Conservation (phyloP, 1,139 yeast genomes). For the Kluyveromyces sp. region DNA sequence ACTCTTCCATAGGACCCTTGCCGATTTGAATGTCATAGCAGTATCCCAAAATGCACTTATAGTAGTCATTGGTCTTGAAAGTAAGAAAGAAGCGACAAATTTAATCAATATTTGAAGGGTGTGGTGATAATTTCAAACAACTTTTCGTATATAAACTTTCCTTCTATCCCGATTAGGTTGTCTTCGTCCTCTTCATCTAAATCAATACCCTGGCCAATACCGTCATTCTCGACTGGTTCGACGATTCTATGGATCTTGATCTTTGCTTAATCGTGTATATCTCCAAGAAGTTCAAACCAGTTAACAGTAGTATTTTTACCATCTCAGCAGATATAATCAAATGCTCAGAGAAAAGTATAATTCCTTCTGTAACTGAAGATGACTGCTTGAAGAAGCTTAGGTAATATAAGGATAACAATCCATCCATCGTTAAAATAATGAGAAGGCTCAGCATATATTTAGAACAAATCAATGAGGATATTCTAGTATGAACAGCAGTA, state of each 20-base stretch:
- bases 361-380: too few relatives aligned
- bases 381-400: too few relatives aligned
- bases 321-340: slow-evolving; percentile 45
- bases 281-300: slow-evolving; percentile 52
- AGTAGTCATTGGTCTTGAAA: slow-evolving; percentile 56
- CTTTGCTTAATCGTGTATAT: slow-evolving; percentile 24
- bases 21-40: slow-evolving; percentile 41
- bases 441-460: slow-evolving; percentile 36
- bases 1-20: slow-evolving; percentile 46
- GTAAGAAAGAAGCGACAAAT: slow-evolving; percentile 44
- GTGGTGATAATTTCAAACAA: slow-evolving; percentile 45
- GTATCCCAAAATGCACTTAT: slow-evolving; percentile 58
- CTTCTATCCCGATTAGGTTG: slow-evolving; percentile 51
- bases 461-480: slow-evolving; percentile 28
- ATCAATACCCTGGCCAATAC: slow-evolving; percentile 1
- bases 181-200: slow-evolving; percentile 17
- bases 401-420: too few relatives aligned
- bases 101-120: slow-evolving; percentile 41
- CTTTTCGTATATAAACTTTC: slow-evolving; percentile 55
- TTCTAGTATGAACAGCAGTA: slow-evolving; percentile 31
- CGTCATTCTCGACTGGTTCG: not conserved
- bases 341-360: slow-evolving; percentile 6
- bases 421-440: slow-evolving; percentile 41
- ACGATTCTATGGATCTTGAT: not conserved
- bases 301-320: slow-evolving; percentile 27